A percentile compares a stretch with the other conserved stretches of the same genome.
Evolutionary conservation across 345 rosid species (phyloP).

Genomic region (Adansonia digitata): DNA sequence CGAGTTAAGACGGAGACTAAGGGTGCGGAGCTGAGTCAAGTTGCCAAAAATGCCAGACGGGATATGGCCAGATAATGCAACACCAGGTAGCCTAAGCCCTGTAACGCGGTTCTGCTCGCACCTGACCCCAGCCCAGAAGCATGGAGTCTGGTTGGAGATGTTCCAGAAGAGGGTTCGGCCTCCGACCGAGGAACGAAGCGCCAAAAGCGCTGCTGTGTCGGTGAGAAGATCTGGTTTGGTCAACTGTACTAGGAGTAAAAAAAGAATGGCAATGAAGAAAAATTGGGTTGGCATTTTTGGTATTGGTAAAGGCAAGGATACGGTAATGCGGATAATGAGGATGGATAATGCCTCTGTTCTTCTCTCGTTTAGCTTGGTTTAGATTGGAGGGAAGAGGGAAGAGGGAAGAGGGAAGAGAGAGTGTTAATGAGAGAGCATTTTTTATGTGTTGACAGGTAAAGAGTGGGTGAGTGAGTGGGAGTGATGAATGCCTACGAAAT

Average conservation of each 20-base stretch:
- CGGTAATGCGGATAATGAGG: not conserved
- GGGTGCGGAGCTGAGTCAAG: conserved; percentile 64
- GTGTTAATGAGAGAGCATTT: conserved; percentile 1
- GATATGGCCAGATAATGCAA: conserved; percentile 61
- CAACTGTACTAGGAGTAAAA: conserved; percentile 19
- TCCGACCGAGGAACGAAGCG: conserved; percentile 69
- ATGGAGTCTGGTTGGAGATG: conserved; percentile 42
- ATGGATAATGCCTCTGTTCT: not conserved
- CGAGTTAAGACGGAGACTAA: conserved; percentile 82
- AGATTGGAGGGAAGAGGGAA: not conserved
- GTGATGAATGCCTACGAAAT: not conserved
- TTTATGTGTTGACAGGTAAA: not conserved
- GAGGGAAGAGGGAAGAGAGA: not conserved
- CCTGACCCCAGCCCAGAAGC: conserved; percentile 74
- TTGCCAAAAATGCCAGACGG: conserved; percentile 70
- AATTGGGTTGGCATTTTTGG: not conserved
- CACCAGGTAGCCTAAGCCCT: conserved; percentile 78
- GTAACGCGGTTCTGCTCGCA: conserved; percentile 66
- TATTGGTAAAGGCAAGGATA: not conserved
- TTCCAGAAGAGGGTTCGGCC: conserved; percentile 89
- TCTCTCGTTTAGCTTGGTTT: not conserved
- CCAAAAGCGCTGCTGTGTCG: conserved; percentile 73
- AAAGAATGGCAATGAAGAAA: conserved; percentile 11
- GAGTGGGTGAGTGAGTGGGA: conserved; percentile 7
- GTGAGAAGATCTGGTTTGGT: conserved; percentile 60